Conservation (phyloP, 441 rosid genomes). For the Manihot esculenta region DNA sequence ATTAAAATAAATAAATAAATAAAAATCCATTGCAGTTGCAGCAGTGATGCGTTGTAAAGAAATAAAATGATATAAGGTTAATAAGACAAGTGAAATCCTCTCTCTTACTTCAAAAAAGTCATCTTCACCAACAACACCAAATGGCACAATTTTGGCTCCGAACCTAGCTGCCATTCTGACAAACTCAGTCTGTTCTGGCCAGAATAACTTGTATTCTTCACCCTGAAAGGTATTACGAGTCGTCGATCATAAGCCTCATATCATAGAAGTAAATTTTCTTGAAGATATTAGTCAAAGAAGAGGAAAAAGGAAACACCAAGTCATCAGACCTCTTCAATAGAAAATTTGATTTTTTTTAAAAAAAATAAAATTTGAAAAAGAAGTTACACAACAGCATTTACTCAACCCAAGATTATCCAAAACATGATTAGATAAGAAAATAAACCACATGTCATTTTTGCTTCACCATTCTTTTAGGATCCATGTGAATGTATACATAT, state of each 20-base stretch:
- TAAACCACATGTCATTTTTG: background rate
- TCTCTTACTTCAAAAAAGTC: slow-evolving; percentile 57
- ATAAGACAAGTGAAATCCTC: background rate
- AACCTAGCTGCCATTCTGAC: slow-evolving; percentile 83
- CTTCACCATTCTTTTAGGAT: background rate
- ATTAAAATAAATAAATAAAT: no score
- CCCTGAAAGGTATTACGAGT: slow-evolving; percentile 48
- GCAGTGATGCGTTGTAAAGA: background rate
- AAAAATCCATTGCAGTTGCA: background rate
- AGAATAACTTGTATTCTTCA: slow-evolving; percentile 78
- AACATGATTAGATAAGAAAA: background rate
- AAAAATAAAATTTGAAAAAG: background rate
- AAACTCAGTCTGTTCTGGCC: slow-evolving; percentile 88
- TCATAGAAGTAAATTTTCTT: background rate
- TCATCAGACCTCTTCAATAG: background rate
- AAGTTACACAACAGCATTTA: background rate
- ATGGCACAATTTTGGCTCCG: slow-evolving; percentile 86
- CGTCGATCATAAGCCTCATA: background rate
- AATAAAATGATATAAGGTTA: background rate
- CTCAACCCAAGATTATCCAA: background rate
- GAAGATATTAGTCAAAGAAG: background rate
- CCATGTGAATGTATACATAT: no score
- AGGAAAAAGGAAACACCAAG: no score
- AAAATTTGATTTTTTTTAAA: no score
- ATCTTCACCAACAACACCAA: slow-evolving; percentile 89